Conservation (phyloP, 164 flowering plant genomes). For the Macadamia integrifolia region DNA sequence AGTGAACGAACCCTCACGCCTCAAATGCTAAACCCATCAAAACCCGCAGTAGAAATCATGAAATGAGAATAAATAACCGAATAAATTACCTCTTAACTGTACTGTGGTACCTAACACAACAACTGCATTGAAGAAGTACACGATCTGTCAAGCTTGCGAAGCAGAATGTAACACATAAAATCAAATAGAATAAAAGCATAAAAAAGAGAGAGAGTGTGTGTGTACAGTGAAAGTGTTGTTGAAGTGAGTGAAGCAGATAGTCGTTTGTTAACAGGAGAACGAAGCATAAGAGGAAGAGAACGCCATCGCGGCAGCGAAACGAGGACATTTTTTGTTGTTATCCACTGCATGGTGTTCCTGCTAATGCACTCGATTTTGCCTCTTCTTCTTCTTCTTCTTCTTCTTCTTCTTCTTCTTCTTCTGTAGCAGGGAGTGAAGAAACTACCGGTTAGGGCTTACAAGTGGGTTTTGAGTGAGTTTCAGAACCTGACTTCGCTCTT, state of each 20-base stretch:
- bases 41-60: not conserved
- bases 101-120: not conserved
- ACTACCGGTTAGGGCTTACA: too few species aligned
- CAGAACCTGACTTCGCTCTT: too few species aligned
- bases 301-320: constrained; percentile 49
- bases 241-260: constrained; percentile 15
- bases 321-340: constrained; percentile 39
- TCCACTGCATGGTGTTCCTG: constrained; percentile 40
- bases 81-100: not conserved
- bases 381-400: not conserved
- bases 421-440: too few species aligned
- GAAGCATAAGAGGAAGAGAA: constrained; percentile 35
- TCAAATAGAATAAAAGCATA: not conserved
- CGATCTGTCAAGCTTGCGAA: too few species aligned
- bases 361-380: not conserved
- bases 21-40: not conserved
- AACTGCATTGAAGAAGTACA: too few species aligned
- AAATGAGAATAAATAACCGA: not conserved
- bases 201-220: constrained; percentile 8
- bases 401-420: not conserved
- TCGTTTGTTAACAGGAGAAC: constrained; percentile 23
- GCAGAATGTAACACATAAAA: not conserved
- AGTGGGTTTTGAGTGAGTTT: too few species aligned
- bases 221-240: constrained; percentile 25
- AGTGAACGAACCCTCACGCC: not conserved